phyloP scores from a whole-genome alignment of 1,284 basidiomycete species.

The Erythrobasidium hasegawianum region DNA sequence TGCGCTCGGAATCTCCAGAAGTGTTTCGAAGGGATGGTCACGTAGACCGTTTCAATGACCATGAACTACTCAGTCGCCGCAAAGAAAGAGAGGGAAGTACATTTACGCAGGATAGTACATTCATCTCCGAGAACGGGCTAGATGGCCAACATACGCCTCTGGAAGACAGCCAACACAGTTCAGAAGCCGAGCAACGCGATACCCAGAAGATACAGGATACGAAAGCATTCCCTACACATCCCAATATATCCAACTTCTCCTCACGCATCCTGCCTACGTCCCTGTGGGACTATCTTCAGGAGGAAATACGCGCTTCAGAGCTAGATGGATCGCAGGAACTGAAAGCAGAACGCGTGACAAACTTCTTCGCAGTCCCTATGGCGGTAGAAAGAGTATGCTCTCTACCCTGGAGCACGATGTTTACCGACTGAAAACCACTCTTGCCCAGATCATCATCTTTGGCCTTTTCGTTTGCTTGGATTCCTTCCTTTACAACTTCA shows the following conservation, averaged over 20 bases:
- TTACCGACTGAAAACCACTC: no score
- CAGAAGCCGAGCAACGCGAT: neutral
- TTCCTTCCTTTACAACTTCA: slow-evolving; percentile 96
- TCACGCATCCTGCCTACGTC: slow-evolving; percentile 59
- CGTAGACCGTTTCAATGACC: neutral
- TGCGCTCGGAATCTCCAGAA: slow-evolving; percentile 36
- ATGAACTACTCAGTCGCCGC: neutral
- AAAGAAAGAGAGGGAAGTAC: neutral
- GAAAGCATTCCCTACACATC: neutral
- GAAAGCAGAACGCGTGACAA: slow-evolving; percentile 96
- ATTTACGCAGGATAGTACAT: neutral
- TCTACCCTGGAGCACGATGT: no score
- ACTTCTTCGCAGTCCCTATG: slow-evolving; percentile 88
- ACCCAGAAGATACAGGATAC: neutral
- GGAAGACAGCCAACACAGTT: slow-evolving; percentile 3
- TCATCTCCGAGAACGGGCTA: neutral
- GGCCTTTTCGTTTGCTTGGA: slow-evolving; percentile 93
- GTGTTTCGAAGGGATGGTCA: slow-evolving; percentile 6
- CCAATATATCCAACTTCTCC: neutral
- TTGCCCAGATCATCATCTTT: slow-evolving; percentile 74
- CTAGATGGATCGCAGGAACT: slow-evolving; percentile 88
- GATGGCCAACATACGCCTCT: neutral
- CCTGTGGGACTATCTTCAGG: slow-evolving; percentile 84
- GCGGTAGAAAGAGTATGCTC: slow-evolving; percentile 97
- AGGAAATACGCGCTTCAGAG: slow-evolving; percentile 81